Percentiles rank a stretch among this genome's conserved stretches.
These are phyloP conservation scores for Penicillium samsonianum DNA, from an alignment of 495 filamentous ascomycete genomes.

Conservation along the genomic window DNA sequence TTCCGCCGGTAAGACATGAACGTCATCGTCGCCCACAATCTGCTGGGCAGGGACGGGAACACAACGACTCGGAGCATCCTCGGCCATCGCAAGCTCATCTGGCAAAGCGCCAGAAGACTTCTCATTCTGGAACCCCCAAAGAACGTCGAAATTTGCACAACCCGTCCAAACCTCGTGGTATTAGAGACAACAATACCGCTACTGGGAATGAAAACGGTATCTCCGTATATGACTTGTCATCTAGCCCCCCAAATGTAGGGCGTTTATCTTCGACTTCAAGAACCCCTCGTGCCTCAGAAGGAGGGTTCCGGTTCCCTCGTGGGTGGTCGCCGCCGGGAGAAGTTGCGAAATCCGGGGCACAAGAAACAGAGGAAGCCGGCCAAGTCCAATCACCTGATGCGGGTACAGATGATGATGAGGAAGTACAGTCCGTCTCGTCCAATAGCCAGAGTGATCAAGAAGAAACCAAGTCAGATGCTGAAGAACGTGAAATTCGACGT, in stretches of 20 bases:
- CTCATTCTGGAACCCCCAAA: conserved; percentile 22
- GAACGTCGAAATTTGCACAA: conserved; percentile 11
- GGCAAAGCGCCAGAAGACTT: conserved; percentile 39
- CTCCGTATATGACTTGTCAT: conserved; percentile 35
- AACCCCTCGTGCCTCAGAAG: conserved; percentile 21
- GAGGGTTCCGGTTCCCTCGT: conserved; percentile 43
- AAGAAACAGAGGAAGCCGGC: conserved; percentile 8
- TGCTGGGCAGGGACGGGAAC: not conserved
- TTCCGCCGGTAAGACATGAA: conserved; percentile 15
- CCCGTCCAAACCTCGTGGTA: conserved; percentile 24
- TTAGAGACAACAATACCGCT: conserved; percentile 28
- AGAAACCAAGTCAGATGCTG: conserved; percentile 17
- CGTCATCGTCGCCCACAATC: conserved; percentile 11
- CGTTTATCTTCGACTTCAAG: conserved; percentile 30
- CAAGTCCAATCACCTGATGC: conserved; percentile 17
- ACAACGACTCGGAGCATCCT: not conserved
- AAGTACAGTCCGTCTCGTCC: conserved; percentile 27
- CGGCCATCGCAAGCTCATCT: conserved; percentile 7
- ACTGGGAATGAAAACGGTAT: conserved; percentile 8
- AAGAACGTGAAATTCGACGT: conserved; percentile 37
- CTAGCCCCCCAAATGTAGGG: conserved; percentile 45
- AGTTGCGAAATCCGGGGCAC: conserved; percentile 24
- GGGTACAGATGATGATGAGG: conserved; percentile 21
- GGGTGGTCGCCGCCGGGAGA: conserved; percentile 39
- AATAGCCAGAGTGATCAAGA: conserved; percentile 19